Base-by-base conservation (phyloP, 306 rosid genomes). In the Prinsepia uniflora region DNA sequence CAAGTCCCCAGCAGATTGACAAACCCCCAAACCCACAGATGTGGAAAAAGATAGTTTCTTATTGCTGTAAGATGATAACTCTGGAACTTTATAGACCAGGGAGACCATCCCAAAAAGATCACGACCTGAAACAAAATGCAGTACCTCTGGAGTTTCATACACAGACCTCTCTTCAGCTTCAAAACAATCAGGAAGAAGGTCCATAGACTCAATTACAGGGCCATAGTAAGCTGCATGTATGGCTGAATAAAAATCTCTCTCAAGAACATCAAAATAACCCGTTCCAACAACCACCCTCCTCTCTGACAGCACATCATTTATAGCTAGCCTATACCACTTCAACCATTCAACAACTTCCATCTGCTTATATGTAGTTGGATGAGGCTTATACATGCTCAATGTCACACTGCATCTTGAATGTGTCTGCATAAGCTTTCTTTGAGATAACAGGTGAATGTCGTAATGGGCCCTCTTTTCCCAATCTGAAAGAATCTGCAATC, bases 121-220 rank as follows among this genome's bases (percentile, higher is more conserved):
- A 71, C 97, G 96, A 59, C 98, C 98, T 2, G 96, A 93, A 75
- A 93, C 98, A 77, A 90, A 81, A 83, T 93, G 98, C 84, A 93
- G 84, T 62, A 93, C 86, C 87, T 93, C 98, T 0, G 86, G 86
- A 80, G 97, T 93, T 79, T 93, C 96, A 81, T 50, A 60, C 74
- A 83, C 76, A 34, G 98, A 93, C 81, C 98, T 88, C 87, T 93
- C 98, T 83, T 93, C 98, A 40, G 98, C 98, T 84, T 93, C 98
- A 83, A 93, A 93, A 73, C 97, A 76, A 55, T 85, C 89, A 54
- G 98, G 98, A 81, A 88, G 90, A 81, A 84, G 77, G 63, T 93
- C 94, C 87, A 81, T 68, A 55, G 90, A 84, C 72, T 87, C 94
- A 63, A 90, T 90, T 42, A 63, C 82, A 30, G 98, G 97, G 75